A percentile compares a stretch with the other conserved stretches of the same genome.
phyloP scores from a whole-genome alignment of 177 flowering plant species.

The Tripterygium wilfordii region DNA sequence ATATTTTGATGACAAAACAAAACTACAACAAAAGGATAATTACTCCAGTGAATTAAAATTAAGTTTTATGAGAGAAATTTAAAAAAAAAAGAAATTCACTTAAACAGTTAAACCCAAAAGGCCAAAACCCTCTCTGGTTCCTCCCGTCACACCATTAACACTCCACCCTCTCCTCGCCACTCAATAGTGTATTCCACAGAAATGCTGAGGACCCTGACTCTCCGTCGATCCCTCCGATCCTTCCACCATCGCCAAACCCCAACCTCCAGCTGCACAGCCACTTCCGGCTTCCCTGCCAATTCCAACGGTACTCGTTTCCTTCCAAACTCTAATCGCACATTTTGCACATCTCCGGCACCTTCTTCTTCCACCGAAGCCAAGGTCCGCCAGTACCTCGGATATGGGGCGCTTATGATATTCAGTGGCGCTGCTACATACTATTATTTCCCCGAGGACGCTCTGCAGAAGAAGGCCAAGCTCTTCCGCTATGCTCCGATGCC shows the following conservation, averaged over 20 bases:
- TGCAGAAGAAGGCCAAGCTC: slow-evolving; percentile 88
- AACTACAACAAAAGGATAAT: background rate
- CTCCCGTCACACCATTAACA: background rate
- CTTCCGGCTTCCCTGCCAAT: background rate
- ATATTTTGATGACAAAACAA: background rate
- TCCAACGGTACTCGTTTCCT: background rate
- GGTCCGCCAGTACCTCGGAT: slow-evolving; percentile 86
- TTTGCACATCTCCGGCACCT: slow-evolving; percentile 25
- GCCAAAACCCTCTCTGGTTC: too few species aligned
- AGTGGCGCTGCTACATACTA: slow-evolving; percentile 88
- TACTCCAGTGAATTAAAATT: background rate
- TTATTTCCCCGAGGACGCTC: slow-evolving; percentile 79
- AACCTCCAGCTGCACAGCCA: slow-evolving; percentile 7
- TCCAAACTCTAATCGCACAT: slow-evolving; percentile 24
- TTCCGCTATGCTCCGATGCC: slow-evolving; percentile 94
- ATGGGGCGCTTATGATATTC: slow-evolving; percentile 62
- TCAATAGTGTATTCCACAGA: background rate
- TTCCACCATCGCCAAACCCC: slow-evolving; percentile 13
- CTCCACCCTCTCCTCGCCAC: slow-evolving; percentile 3
- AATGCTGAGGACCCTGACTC: slow-evolving; percentile 30
- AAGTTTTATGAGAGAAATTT: too few species aligned
- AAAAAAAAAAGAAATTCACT: background rate
- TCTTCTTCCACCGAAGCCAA: slow-evolving; percentile 53
- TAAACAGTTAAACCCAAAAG: too few species aligned
- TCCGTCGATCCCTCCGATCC: slow-evolving; percentile 25